phyloP scores from a whole-genome alignment of 2,329 filamentous ascomycete genomes.

The Cladosporium colombiae region DNA sequence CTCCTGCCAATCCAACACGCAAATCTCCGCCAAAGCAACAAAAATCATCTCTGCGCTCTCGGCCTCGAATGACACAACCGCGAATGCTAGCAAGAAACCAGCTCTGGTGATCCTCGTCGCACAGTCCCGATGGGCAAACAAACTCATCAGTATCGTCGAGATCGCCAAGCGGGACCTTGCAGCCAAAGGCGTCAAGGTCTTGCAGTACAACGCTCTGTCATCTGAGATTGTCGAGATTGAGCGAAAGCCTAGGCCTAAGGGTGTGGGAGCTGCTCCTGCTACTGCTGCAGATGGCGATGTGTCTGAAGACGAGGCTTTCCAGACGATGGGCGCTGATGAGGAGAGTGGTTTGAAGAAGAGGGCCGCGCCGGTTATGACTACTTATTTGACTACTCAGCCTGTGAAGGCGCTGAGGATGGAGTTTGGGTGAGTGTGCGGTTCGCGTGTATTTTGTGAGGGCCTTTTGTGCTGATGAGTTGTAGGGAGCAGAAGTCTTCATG shows the following conservation, averaged over 20 bases:
- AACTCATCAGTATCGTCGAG: slow-evolving; percentile 69
- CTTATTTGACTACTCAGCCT: slow-evolving; percentile 58
- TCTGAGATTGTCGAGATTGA: slow-evolving; percentile 31
- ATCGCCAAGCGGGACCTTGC: slow-evolving; percentile 49
- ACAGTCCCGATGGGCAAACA: slow-evolving; percentile 51
- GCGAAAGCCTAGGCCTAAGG: slow-evolving; percentile 22
- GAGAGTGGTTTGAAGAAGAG: slow-evolving; percentile 45
- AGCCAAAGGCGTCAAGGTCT: slow-evolving; percentile 49
- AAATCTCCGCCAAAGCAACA: slow-evolving; percentile 35
- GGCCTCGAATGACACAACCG: not conserved
- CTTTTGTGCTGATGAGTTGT: not conserved
- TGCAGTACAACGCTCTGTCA: slow-evolving; percentile 37
- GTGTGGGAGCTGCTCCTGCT: slow-evolving; percentile 16
- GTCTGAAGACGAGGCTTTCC: slow-evolving; percentile 30
- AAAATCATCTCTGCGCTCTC: slow-evolving; percentile 30
- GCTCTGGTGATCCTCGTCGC: slow-evolving; percentile 44
- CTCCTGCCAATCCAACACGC: slow-evolving; percentile 32
- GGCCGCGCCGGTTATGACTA: slow-evolving; percentile 57
- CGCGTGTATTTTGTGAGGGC: not conserved
- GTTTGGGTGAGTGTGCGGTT: slow-evolving; percentile 9
- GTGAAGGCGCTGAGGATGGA: slow-evolving; percentile 53
- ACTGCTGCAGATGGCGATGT: slow-evolving; percentile 24
- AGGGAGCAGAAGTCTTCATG: not conserved
- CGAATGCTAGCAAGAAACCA: slow-evolving; percentile 30
- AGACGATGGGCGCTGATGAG: slow-evolving; percentile 30